Evolutionary conservation across 345 rosid species (phyloP), one percentile per base, ranked within the genome.

Genomic region (Brassica incana): DNA sequence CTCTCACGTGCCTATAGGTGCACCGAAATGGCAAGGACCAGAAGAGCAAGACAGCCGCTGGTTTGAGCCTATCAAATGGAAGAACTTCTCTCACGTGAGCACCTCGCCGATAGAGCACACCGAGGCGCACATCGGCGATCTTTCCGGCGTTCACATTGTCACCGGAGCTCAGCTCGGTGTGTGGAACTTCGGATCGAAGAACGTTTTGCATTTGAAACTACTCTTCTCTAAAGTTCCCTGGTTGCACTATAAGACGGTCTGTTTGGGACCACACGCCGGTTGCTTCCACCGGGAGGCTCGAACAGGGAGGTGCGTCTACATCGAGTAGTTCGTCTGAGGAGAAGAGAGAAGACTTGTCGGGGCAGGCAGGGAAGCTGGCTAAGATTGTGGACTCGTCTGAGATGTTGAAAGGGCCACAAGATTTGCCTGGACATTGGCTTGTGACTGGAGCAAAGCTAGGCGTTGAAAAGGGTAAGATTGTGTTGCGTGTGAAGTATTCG

Each of bases 41-140:
- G 98, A 95, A 79, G 98, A 91, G 87, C 98, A 93, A 84, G 99
- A 95, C 73, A 95, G 98, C 78, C 98, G 98, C 33, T 95, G 98
- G 98, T 95, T 95, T 8, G 98, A 93, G 84, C 91, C 99, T 0
- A 91, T 95, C 73, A 95, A 95, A 85, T 93, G 99, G 98, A 95
- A 93, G 78, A 93, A 88, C 90, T 95, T 95, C 88, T 95, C 98
- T 68, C 97, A 95, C 52, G 99, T 93, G n/a, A 95, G 98, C 90
- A 91, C 99, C 2, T 92, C 99, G 1, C 98, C 98, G 0, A 91
- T 93, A 20, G 98, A 95, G 76, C 87, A 87, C 84, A 85, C 93
- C 0, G 99, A 89, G 67, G 86, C 99, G 5, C 91, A 88, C 84
- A 93, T 95, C 0, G 99, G 99, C 1, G 98, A 93, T 78, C 98